Base-by-base conservation (phyloP, 192 early-diverging fungal species). In the Geranomyces michiganensis region DNA sequence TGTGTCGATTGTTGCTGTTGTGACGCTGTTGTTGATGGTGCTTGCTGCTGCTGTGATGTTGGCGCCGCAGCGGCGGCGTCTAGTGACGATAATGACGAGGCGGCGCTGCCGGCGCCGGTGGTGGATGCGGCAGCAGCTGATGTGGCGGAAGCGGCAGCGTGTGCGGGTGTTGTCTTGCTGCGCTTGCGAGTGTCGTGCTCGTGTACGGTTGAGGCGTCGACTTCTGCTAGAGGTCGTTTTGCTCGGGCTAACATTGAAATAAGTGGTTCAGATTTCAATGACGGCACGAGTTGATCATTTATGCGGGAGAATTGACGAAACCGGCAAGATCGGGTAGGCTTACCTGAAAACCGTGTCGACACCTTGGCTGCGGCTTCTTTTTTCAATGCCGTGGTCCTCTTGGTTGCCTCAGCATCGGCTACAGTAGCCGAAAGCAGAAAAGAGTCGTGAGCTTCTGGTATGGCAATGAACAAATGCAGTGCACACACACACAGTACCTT, bases 151-250 rank as follows among this genome's bases (percentile, higher is more conserved):
- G 51, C 3, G 3, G 51, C 3, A 9, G 51, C 7, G 7, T n/a
- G 51, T 15, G 51, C 51, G 8, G 26, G 51, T 15, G 51, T n/a
- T 55, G 51, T 55, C 7, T 55, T 27, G 51, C 51, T 8, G 51
- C 51, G 19, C 21, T 27, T 55, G 51, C 51, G 21, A 27, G 51
- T 55, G 36, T 41, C 36, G 36, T 41, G 36, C 36, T 55, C 21
- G 51, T n/a, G 51, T n/a, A 8, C 51, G 51, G 15, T 15, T 27
- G 51, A 55, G 51, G 4, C 15, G 51, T n/a, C 26, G 26, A 55
- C 51, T 55, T 55, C 51, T n/a, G 19, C 51, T 55, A n/a, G 15
- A 4, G 19, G 51, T 55, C 51, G 51, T 55, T 55, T 55, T 55
- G 51, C 51, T 15, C 26, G 19, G 4, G 51, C 26, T n/a, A n/a